phyloP scores from a whole-genome alignment of 2,329 filamentous ascomycete genomes.

The Colletotrichum spinosum region DNA sequence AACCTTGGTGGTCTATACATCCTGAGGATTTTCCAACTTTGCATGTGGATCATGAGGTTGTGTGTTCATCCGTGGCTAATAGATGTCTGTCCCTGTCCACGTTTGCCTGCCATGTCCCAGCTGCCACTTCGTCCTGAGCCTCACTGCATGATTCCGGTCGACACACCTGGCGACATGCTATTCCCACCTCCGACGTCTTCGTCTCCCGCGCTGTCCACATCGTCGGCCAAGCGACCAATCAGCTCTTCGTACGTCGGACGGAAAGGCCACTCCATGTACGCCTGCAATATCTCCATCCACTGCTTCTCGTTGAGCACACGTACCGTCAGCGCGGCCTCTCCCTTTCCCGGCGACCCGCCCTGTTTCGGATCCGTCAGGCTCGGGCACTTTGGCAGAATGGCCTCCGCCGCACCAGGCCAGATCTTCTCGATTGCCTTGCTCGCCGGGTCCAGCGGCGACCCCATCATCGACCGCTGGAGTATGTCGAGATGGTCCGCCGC shows the following conservation, averaged over 20 bases:
- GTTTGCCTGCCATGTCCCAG: too few species aligned
- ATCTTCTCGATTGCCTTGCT: constrained; percentile 60
- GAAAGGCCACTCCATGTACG: constrained; percentile 76
- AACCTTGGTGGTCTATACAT: too few species aligned
- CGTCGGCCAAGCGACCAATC: constrained; percentile 53
- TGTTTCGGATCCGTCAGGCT: constrained; percentile 59
- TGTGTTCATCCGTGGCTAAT: too few species aligned
- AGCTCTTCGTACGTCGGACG: constrained; percentile 61
- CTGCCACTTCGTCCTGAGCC: not conserved
- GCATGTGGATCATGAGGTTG: too few species aligned
- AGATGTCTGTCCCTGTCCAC: too few species aligned
- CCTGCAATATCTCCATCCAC: constrained; percentile 67
- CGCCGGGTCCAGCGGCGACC: constrained; percentile 49
- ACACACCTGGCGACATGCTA: constrained; percentile 20
- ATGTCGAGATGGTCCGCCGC: constrained; percentile 65
- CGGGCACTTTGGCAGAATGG: constrained; percentile 60
- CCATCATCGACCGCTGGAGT: constrained; percentile 58
- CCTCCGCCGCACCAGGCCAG: constrained; percentile 70
- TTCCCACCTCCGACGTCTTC: constrained; percentile 5
- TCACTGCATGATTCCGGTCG: not conserved
- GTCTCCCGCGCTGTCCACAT: constrained; percentile 36
- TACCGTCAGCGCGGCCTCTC: constrained; percentile 55
- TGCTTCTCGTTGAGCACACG: constrained; percentile 65
- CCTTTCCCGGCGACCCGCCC: constrained; percentile 58
- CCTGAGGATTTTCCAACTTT: too few species aligned